Evolutionary conservation across 208 protist species (phyloP).

Genomic region (Borovskyia barvae): DNA sequence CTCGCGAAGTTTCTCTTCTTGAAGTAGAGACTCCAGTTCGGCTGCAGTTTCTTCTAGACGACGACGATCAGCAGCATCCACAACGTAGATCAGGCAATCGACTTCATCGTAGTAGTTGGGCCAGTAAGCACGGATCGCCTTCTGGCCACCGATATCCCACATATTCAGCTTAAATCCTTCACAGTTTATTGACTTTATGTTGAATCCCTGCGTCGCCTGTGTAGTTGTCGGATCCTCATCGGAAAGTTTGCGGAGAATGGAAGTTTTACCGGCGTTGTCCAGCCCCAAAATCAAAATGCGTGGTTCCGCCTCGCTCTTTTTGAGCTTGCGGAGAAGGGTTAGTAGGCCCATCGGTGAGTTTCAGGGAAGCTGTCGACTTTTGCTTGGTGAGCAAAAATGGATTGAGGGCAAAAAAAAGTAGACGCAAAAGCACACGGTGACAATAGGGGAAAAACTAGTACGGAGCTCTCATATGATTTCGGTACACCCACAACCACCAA

Average conservation of each 20-base stretch:
- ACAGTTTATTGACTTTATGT: constrained; percentile 96
- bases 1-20: constrained; percentile 94
- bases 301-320: constrained; percentile 93
- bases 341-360: constrained; percentile 97
- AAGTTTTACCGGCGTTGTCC: constrained; percentile 99
- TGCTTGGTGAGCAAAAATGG: background rate
- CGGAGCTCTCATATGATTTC: no score
- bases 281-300: constrained; percentile 96
- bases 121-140: constrained; percentile 97
- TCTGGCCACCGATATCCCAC: constrained; percentile 98
- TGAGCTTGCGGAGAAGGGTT: constrained; percentile 91
- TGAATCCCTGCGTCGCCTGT: constrained; percentile 98
- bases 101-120: constrained; percentile 97
- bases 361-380: no score
- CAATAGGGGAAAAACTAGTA: no score
- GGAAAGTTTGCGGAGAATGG: constrained; percentile 94
- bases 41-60: constrained; percentile 93
- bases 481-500: no score
- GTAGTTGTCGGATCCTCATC: constrained; percentile 95
- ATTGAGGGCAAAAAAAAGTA: background rate
- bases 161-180: constrained; percentile 98
- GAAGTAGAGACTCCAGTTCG: constrained; percentile 92
- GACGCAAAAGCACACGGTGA: background rate
- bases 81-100: constrained; percentile 96
- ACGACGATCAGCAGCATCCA: constrained; percentile 93